phyloP scores from a whole-genome alignment of 352 stramenopile genomes.

The Elongisporangium undulatum region DNA sequence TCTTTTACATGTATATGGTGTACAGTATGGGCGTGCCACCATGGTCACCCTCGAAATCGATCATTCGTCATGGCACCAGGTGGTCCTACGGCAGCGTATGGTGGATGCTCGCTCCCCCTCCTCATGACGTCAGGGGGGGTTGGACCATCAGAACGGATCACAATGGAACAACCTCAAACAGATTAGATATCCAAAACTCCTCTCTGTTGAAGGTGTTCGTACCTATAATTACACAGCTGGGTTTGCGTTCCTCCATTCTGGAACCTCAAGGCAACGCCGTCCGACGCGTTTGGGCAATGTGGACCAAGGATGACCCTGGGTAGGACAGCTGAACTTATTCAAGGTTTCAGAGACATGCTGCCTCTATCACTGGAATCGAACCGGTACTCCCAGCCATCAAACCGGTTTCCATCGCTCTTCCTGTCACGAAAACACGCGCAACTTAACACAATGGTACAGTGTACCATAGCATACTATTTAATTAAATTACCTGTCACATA shows the following conservation, averaged over 20 bases:
- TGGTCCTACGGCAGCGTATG: neutral
- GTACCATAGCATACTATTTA: neutral
- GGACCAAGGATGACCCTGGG: neutral
- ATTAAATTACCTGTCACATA: neutral
- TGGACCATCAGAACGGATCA: neutral
- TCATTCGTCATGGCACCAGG: neutral
- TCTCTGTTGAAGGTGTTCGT: neutral
- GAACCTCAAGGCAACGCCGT: conserved; percentile 62
- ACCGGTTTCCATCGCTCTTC: conserved; percentile 7
- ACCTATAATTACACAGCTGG: neutral
- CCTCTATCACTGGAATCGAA: neutral
- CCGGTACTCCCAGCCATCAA: neutral
- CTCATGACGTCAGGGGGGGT: neutral
- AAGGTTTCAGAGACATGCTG: neutral
- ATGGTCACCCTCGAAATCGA: neutral
- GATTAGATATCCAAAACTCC: neutral
- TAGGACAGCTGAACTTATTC: neutral
- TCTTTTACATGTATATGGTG: neutral
- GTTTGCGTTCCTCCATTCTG: conserved; percentile 5
- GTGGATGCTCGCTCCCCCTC: neutral
- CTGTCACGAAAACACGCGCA: neutral
- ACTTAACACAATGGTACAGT: neutral
- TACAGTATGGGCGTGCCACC: neutral
- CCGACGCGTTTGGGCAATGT: conserved; percentile 72
- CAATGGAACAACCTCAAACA: neutral